A percentile compares a stretch with the other conserved stretches of the same genome.
Conservation (phyloP, 805 yeast genomes). For the Schizosaccharomyces lindneri region DNA sequence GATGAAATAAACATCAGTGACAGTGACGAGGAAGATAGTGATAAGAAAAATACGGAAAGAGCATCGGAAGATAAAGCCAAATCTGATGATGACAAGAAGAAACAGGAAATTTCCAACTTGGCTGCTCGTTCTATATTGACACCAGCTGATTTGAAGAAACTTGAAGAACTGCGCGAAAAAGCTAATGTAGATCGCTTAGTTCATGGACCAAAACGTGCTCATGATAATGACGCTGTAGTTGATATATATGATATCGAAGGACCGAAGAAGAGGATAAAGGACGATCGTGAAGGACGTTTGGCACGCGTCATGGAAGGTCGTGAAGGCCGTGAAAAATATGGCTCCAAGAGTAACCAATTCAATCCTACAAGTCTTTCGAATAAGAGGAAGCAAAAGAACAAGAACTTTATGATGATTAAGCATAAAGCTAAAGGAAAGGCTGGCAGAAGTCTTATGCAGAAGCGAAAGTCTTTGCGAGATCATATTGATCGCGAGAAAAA, state of each 20-base stretch:
- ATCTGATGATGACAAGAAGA: constrained; percentile 16
- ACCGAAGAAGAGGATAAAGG: constrained; percentile 43
- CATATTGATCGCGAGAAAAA: constrained; percentile 79
- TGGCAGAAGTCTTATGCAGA: constrained; percentile 68
- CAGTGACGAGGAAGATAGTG: constrained; percentile 24
- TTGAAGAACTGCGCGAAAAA: constrained; percentile 61
- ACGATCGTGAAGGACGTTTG: constrained; percentile 69
- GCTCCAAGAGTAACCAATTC: constrained; percentile 48
- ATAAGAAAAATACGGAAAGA: constrained; percentile 14
- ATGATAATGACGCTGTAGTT: constrained; percentile 32
- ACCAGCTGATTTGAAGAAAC: constrained; percentile 92
- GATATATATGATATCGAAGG: constrained; percentile 62
- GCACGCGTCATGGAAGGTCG: constrained; percentile 74
- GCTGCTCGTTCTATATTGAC: constrained; percentile 64
- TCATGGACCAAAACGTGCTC: constrained; percentile 25
- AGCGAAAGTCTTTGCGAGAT: constrained; percentile 64
- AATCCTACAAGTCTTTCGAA: constrained; percentile 49
- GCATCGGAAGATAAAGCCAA: constrained; percentile 10
- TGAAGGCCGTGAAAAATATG: constrained; percentile 76
- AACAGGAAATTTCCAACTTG: constrained; percentile 15
- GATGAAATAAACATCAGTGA: constrained; percentile 25
- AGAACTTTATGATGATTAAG: constrained; percentile 96
- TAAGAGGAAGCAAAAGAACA: constrained; percentile 86
- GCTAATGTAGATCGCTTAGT: constrained; percentile 58
- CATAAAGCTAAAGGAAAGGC: constrained; percentile 90